Base-by-base conservation (phyloP, 2,329 filamentous ascomycete genomes). In the Furcasterigmium furcatum region DNA sequence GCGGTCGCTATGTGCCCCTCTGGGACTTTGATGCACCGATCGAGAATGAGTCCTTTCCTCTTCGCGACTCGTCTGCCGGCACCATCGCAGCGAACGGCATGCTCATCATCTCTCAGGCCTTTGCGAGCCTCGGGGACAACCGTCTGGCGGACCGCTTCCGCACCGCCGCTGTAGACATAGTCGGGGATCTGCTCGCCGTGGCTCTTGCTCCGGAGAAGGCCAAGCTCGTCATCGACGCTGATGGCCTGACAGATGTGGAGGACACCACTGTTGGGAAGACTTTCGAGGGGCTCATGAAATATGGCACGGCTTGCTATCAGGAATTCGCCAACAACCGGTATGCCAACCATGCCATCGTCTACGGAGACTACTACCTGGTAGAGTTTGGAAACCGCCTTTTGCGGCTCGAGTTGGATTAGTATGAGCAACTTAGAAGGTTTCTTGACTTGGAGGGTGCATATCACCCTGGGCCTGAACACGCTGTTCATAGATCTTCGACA, bases 11-110 rank as follows among this genome's bases (percentile, higher is more conserved):
- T 16, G 58, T 64, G 2, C 66, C 65, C 3, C 53, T 62, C 0
- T 67, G 63, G 64, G 74, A 78, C 41, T 77, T 77, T 44, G 68
- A 77, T 48, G 74, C 73, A 0, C 74, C 73, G 1, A 46, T 64
- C 5, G 46, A 58, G 2, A 55, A 63, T 21, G n/a, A 34, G 6
- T 4, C 27, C 2, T 34, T 47, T 1, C 63, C 64, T 0, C 38
- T 68, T n/a, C 53, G 65, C 0, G 67, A 70, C 18, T 63, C 60
- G 3, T 70, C 65, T 0, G 58, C 60, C 0, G 49, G 46, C 0
- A 53, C 49, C n/a, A 60, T 60, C n/a, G 57, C 58, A 3, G 58
- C 58, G 2, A 60, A 61, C 45, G 58, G 58, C 3, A 52, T 61
- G 51, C 50, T 61, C 3, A 36, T 60, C 0, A 41, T 60, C 1